A percentile compares a stretch with the other conserved stretches of the same genome.
Evolutionary conservation across 2,329 filamentous ascomycete genomes (phyloP).

Genomic region (Colletotrichum ledebouriae): DNA sequence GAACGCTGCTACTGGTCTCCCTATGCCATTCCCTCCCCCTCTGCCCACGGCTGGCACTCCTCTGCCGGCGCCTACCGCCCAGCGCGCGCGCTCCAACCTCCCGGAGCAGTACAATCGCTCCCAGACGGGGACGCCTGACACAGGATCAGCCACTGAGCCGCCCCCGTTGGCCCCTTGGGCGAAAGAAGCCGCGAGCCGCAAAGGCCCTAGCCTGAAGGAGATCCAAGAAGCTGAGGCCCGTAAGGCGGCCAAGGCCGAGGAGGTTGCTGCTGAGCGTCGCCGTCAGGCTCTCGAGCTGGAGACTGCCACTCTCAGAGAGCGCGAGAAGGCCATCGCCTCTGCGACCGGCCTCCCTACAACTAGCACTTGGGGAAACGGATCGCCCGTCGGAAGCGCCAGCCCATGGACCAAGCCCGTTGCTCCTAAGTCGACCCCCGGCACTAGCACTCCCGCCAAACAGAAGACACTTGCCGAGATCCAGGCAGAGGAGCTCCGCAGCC

Average conservation of each 20-base stretch:
- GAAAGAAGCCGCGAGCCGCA: conserved; percentile 82
- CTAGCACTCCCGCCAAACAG: conserved; percentile 64
- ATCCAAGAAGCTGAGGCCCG: conserved; percentile 97
- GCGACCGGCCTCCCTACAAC: conserved; percentile 86
- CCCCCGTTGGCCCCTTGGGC: conserved; percentile 95
- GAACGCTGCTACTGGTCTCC: conserved; percentile 72
- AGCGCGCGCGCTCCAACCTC: conserved; percentile 85
- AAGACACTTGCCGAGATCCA: conserved; percentile 97
- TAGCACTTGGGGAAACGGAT: conserved; percentile 89
- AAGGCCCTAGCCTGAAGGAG: conserved; percentile 92
- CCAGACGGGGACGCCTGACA: conserved; percentile 81
- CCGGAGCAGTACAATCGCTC: conserved; percentile 81
- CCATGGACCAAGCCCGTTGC: conserved; percentile 77
- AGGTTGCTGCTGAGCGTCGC: conserved; percentile 81
- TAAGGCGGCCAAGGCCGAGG: conserved; percentile 91
- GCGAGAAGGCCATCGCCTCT: conserved; percentile 69
- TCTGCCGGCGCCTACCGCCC: conserved; percentile 88
- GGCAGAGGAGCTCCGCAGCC: conserved; percentile 93
- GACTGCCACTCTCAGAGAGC: conserved; percentile 69
- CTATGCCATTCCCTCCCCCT: conserved; percentile 81
- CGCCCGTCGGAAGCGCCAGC: conserved; percentile 73
- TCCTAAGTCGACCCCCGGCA: conserved; percentile 54
- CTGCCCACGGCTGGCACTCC: conserved; percentile 83
- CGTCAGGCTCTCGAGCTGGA: conserved; percentile 87
- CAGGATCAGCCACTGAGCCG: conserved; percentile 59